Evolutionary conservation across 768 basidiomycete genomes (phyloP), one percentile per base, ranked within the genome.

Genomic region (Trametes villosa): DNA sequence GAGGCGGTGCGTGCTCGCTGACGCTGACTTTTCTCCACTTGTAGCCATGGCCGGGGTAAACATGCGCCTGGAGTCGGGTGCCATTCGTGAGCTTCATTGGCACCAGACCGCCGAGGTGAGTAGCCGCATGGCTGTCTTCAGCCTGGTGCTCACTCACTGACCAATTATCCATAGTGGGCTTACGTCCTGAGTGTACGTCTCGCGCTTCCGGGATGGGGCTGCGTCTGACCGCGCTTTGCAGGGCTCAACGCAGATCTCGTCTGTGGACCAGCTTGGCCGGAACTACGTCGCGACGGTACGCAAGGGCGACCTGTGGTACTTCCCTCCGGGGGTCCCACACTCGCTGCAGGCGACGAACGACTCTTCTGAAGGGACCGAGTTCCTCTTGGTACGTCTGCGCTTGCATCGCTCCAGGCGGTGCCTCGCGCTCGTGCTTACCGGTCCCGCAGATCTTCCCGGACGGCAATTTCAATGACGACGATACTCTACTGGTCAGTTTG

Each of bases 321-420:
- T 84, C 74, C 83, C 83, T 15, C 76, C 84, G 8, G 83, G 83
- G 5, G 76, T 79, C 51, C 84, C 84, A 1, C 84, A 86, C 67
- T 81, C 80, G 15, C 72, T 86, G 12, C 83, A 85, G 70, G 84
- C 78, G 8, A 83, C 80, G 1, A 68, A 68, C 36, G 79, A 80
- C 55, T 70, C 76, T 50, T 73, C 76, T 9, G 75, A 75, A 9
- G 84, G 84, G 3, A 73, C 79, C 4, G 84, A 85, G 63, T 85
- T 85, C 66, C 64, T 85, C 34, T 69, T 85, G 66, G 82, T 80
- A n/a, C n/a, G n/a, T n/a, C n/a, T n/a, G n/a, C n/a, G n/a, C n/a
- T n/a, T n/a, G n/a, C n/a, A n/a, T n/a, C n/a, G n/a, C n/a, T n/a
- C n/a, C n/a, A n/a, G n/a, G n/a, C n/a, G n/a, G n/a, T n/a, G n/a